Evolutionary conservation across 345 rosid genomes (phyloP), one percentile per base, ranked within the genome.

Genomic region (Toxicodendron radicans): DNA sequence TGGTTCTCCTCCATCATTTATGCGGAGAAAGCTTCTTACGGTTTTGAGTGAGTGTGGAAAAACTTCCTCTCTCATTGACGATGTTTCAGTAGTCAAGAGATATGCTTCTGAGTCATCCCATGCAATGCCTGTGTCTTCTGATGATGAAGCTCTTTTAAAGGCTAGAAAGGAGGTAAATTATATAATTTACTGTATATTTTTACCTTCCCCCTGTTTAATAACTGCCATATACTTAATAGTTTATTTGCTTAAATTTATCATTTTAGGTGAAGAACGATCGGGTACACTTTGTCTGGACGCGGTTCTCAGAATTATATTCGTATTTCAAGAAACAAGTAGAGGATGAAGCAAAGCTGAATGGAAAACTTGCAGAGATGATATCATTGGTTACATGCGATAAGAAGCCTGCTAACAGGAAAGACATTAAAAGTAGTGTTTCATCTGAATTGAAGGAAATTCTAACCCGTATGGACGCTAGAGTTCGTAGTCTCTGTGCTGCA

Each of bases 271-370:
- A 85, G 88, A 91, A 87, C 78, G 89, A 75, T 60, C 74, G 77
- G 45, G 81, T 86, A 56, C 91, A 95, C 53, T 91, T 91, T 67
- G 87, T 96, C 48, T 93, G 98, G 99, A 82, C 94, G 56, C 98
- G 92, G 32, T 92, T 96, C 80, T 84, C 98, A 27, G 97, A 93
- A 85, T 58, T 96, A 80, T 81, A 90, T 81, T 79, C 81, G 56
- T 88, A 88, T 82, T 84, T 83, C 64, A 87, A 81, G 90, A 83
- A 78, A 69, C 91, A 91, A 82, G 94, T 85, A 2, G 84, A 80
- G 60, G 91, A 91, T 68, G 83, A 85, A 49, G 76, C 73, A 83
- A 90, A 87, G 61, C 76, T 95, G 46, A 90, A 87, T 70, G 81
- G 81, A 59, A 88, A 85, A 83, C 82, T 95, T 66, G 97, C 97